These are phyloP conservation scores for Zygosaccharomyces pseudorouxii DNA, from an alignment of 805 yeast genomes.

Conservation along the genomic window DNA sequence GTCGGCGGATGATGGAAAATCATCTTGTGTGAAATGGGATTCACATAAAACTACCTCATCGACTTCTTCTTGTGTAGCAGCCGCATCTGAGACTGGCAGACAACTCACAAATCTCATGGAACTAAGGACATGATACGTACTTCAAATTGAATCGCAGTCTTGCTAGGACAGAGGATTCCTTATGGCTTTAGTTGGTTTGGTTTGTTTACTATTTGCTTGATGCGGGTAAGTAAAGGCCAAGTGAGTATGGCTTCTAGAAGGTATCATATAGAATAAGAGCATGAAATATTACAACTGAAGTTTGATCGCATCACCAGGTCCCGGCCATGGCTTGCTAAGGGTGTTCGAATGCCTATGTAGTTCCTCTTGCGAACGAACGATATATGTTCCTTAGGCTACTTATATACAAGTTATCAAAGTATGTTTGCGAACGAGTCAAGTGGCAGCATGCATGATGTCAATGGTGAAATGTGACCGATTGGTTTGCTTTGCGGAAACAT, in stretches of 20 bases:
- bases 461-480: no score
- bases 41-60: constrained; percentile 19
- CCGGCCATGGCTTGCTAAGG: no score
- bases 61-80: constrained; percentile 6
- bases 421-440: no score
- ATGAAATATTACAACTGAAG: neutral
- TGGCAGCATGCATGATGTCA: no score
- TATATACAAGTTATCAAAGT: no score
- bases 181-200: neutral
- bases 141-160: neutral
- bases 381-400: no score
- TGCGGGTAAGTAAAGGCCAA: neutral
- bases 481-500: no score
- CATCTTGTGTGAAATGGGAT: constrained; percentile 2
- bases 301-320: no score
- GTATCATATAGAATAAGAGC: neutral
- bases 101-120: constrained; percentile 22
- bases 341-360: no score
- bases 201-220: neutral
- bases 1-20: constrained; percentile 7
- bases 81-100: constrained; percentile 9
- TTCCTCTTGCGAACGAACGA: no score
- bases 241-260: neutral
- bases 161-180: neutral
- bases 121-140: neutral